phyloP scores from a whole-genome alignment of 495 filamentous ascomycete species.

The Aspergillus saccharolyticus region DNA sequence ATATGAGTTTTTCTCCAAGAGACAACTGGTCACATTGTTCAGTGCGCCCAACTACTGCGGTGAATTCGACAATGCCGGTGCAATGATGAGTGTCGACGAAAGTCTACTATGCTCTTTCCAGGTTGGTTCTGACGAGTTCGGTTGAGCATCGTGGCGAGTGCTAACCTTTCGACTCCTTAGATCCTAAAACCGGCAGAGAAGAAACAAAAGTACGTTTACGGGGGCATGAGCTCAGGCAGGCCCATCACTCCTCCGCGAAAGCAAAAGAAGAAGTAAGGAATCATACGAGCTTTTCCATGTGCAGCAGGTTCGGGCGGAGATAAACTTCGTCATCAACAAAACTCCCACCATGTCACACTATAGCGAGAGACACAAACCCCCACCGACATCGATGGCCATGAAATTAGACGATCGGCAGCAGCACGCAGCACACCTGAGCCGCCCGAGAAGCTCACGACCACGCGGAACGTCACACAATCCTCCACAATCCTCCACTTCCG shows the following conservation, averaged over 20 bases:
- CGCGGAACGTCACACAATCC: slow-evolving; percentile 14
- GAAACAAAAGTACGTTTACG: slow-evolving; percentile 99
- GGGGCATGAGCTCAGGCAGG: slow-evolving; percentile 80
- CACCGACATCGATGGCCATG: slow-evolving; percentile 24
- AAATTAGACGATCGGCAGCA: slow-evolving; percentile 22
- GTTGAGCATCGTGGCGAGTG: not conserved
- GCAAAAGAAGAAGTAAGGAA: slow-evolving; percentile 76
- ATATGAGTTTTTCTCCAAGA: slow-evolving; percentile 99
- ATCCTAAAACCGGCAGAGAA: slow-evolving; percentile 99
- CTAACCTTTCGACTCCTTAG: slow-evolving; percentile 37
- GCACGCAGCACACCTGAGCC: slow-evolving; percentile 12
- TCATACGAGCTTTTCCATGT: slow-evolving; percentile 77
- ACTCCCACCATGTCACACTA: slow-evolving; percentile 16
- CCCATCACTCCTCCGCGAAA: slow-evolving; percentile 88
- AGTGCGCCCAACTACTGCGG: slow-evolving; percentile 99
- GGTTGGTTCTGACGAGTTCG: slow-evolving; percentile 48
- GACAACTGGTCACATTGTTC: slow-evolving; percentile 95
- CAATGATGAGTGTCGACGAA: slow-evolving; percentile 99
- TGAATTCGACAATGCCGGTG: slow-evolving; percentile 98
- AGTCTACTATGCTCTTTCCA: slow-evolving; percentile 98
- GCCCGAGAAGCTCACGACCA: slow-evolving; percentile 17
- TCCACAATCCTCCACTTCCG: slow-evolving; percentile 12
- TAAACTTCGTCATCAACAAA: slow-evolving; percentile 46
- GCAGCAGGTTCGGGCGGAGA: slow-evolving; percentile 96
- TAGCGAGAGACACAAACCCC: slow-evolving; percentile 17